Evolutionary conservation across 1,284 basidiomycete genomes (phyloP), one percentile per base, ranked within the genome.

Genomic region (Cerrena zonata): DNA sequence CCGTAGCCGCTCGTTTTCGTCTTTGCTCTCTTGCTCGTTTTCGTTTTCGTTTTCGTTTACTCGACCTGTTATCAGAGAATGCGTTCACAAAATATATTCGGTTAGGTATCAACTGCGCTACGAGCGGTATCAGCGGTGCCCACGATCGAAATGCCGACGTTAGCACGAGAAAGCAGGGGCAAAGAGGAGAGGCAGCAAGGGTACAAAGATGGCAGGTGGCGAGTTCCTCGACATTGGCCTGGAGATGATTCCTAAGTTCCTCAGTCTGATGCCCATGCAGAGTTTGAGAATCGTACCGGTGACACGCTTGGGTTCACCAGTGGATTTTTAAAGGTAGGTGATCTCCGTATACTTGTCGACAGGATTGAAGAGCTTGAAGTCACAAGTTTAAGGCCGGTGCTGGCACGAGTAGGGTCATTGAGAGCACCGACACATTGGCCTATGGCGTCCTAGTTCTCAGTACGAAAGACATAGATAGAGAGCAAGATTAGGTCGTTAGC

Each of bases 301-400:
- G 64, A 94, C 94, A 65, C 94, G 91, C 84, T 95, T 96, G 62
- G 96, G 84, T 74, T 90, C 91, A 73, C 94, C 94, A 27, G 90
- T 82, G 21, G 91, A 80, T 70, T 94, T 87, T 71, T 97, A 94
- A 55, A 84, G 86, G 79, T 97, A 97, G 51, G 95, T 98, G 67
- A 96, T 94, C 76, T 97, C 41, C 4, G 94, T 98, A 68, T 94
- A 92, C 82, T 98, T 98, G 81, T 95, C 93, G 62, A 95, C 92
- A 53, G 95, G 94, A 81, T 98, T 95, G 84, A 98, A 98, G 19
- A 94, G 94, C 79, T 95, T 97, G 83, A 99, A 99, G 74, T 98
- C 93, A 97, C 78, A 51, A 97, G 84, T 69, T 91, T 93, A 76
- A 98, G 95, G 48, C 94, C 94, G 53, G 80, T 80, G 60, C 94